phyloP scores from a whole-genome alignment of 192 early-diverging fungal species.

The Haplosporangium gracile region DNA sequence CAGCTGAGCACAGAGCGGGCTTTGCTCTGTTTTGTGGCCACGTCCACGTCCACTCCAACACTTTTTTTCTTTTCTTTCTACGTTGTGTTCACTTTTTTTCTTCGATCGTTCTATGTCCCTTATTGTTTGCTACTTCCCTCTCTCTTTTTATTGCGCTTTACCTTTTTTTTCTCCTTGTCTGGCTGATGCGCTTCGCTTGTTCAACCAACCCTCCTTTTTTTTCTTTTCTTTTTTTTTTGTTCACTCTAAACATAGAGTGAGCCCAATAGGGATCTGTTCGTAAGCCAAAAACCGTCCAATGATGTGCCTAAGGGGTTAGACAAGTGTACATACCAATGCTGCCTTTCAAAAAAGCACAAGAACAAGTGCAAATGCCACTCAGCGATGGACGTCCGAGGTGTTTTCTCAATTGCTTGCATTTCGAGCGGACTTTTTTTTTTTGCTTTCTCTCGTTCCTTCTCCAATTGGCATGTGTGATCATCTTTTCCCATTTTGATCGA shows the following conservation, averaged over 20 bases:
- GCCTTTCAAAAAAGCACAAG: too few relatives aligned
- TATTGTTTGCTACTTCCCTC: too few relatives aligned
- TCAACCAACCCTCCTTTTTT: neutral
- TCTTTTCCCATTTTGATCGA: conserved; percentile 4
- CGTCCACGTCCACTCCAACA: neutral
- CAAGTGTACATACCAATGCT: too few relatives aligned
- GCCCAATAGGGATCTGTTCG: neutral
- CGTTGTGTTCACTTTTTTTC: neutral
- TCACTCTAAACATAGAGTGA: neutral
- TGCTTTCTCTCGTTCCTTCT: neutral
- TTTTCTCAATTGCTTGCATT: neutral
- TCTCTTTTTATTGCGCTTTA: too few relatives aligned
- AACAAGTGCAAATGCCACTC: too few relatives aligned
- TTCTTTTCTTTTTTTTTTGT: neutral
- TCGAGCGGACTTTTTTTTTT: neutral
- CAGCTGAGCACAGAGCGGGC: neutral
- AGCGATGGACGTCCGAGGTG: neutral
- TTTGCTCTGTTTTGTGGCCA: neutral
- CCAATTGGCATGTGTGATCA: neutral
- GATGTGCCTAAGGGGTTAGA: too few relatives aligned
- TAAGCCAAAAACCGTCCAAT: neutral
- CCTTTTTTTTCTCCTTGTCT: neutral
- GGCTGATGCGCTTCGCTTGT: neutral
- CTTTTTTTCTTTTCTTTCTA: neutral
- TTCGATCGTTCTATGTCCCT: neutral